A percentile compares a stretch with the other conserved stretches of the same genome.
phyloP scores from a whole-genome alignment of 2,329 filamentous ascomycete genomes.

The Alternaria viburni region DNA sequence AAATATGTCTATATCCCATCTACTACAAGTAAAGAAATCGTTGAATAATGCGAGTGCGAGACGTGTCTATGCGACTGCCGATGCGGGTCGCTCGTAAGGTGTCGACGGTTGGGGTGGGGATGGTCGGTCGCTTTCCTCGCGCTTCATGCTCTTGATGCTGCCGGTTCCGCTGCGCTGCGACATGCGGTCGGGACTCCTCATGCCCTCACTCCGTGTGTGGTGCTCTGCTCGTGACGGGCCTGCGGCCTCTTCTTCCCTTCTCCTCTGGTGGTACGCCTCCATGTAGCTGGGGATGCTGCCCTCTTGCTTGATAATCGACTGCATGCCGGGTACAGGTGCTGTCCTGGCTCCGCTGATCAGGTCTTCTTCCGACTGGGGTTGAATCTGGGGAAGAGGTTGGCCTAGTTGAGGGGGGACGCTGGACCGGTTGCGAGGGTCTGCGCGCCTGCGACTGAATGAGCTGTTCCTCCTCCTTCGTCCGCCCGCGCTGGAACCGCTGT shows the following conservation, averaged over 20 bases:
- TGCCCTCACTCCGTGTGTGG: slow-evolving; percentile 37
- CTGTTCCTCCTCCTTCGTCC: slow-evolving; percentile 37
- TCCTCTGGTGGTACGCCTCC: slow-evolving; percentile 41
- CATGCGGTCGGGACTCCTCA: slow-evolving; percentile 41
- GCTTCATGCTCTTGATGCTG: slow-evolving; percentile 44
- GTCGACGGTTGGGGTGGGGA: slow-evolving; percentile 23
- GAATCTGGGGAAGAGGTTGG: slow-evolving; percentile 41
- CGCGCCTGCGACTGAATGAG: slow-evolving; percentile 44
- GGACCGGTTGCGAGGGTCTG: slow-evolving; percentile 38
- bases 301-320: slow-evolving; percentile 39
- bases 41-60: not conserved
- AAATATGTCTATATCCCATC: not conserved
- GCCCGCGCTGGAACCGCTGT: slow-evolving; percentile 40
- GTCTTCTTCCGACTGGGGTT: slow-evolving; percentile 41
- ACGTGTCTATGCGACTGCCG: slow-evolving; percentile 6
- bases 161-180: slow-evolving; percentile 45
- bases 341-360: slow-evolving; percentile 45
- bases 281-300: slow-evolving; percentile 34
- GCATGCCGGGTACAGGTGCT: slow-evolving; percentile 38
- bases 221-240: slow-evolving; percentile 27
- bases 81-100: slow-evolving; percentile 14
- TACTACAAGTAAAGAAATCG: slow-evolving; percentile 3
- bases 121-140: slow-evolving; percentile 35
- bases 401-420: slow-evolving; percentile 47
- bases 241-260: slow-evolving; percentile 35